Evolutionary conservation across 352 stramenopile species (phyloP).

Genomic region (Globisporangium splendens): DNA sequence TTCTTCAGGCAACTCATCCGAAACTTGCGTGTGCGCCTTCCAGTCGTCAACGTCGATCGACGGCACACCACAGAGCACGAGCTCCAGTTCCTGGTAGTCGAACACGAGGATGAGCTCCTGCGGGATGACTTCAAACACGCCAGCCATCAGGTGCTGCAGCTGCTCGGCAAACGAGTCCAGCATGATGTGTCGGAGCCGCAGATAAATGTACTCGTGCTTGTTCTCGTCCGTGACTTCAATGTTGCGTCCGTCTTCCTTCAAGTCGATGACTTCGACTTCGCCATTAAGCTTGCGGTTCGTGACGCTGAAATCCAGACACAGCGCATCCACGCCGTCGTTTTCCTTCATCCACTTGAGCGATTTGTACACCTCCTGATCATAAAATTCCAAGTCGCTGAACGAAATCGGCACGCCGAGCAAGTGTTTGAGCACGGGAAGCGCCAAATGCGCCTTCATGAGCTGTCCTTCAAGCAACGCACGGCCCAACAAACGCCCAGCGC

Average conservation of each 20-base stretch:
- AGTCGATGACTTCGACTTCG: constrained; percentile 75
- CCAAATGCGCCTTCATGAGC: constrained; percentile 81
- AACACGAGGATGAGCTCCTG: constrained; percentile 83
- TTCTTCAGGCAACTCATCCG: constrained; percentile 69
- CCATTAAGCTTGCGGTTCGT: constrained; percentile 74
- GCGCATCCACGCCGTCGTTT: constrained; percentile 72
- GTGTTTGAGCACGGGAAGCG: constrained; percentile 82
- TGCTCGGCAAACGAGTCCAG: constrained; percentile 93
- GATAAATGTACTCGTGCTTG: constrained; percentile 96
- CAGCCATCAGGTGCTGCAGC: constrained; percentile 87
- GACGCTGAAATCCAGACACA: constrained; percentile 80
- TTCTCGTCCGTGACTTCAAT: constrained; percentile 95
- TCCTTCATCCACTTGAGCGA: constrained; percentile 84
- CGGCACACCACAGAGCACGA: constrained; percentile 76
- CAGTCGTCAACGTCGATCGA: constrained; percentile 84
- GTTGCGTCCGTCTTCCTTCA: constrained; percentile 80
- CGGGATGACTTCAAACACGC: constrained; percentile 98
- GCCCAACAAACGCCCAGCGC: constrained; percentile 92
- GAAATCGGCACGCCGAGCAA: constrained; percentile 83
- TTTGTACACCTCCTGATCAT: constrained; percentile 85
- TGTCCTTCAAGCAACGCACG: constrained; percentile 97
- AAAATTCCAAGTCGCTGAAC: constrained; percentile 88
- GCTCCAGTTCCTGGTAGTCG: constrained; percentile 79
- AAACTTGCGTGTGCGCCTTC: constrained; percentile 87
- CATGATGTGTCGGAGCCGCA: constrained; percentile 95